phyloP scores from a whole-genome alignment of 306 rosid species.

The Psophocarpus tetragonolobus region DNA sequence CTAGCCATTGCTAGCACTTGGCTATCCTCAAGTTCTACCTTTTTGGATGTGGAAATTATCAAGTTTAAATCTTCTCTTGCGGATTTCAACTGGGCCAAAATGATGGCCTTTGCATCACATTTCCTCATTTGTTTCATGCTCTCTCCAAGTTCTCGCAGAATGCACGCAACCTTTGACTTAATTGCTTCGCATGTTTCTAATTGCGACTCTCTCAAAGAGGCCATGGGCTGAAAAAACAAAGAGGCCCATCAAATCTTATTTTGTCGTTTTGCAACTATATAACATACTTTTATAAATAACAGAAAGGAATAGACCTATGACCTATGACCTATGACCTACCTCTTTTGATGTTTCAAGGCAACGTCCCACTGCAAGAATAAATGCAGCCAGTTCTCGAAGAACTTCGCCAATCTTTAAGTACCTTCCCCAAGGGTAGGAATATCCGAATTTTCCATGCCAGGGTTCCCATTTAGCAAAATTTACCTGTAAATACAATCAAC shows the following conservation, averaged over 20 bases:
- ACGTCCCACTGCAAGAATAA: slow-evolving; percentile 45
- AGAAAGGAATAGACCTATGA: too few species aligned
- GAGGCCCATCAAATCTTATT: not conserved
- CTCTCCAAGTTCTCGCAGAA: slow-evolving; percentile 67
- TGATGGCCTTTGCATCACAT: slow-evolving; percentile 36
- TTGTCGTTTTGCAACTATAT: not conserved
- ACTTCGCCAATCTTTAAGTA: slow-evolving; percentile 72
- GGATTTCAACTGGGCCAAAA: slow-evolving; percentile 52
- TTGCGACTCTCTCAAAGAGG: slow-evolving; percentile 36
- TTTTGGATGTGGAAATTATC: slow-evolving; percentile 36
- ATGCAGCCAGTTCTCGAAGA: slow-evolving; percentile 70
- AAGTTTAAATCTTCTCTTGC: slow-evolving; percentile 48
- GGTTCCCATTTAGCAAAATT: slow-evolving; percentile 98
- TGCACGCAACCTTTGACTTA: slow-evolving; percentile 48
- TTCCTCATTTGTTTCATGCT: slow-evolving; percentile 64
- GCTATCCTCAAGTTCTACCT: slow-evolving; percentile 36
- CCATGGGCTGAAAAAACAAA: slow-evolving; percentile 37
- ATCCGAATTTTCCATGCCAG: slow-evolving; percentile 96
- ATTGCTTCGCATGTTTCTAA: slow-evolving; percentile 53
- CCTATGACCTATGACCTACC: slow-evolving; percentile 50
- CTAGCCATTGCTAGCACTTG: slow-evolving; percentile 55
- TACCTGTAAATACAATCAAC: slow-evolving; percentile 43
- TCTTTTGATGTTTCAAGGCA: slow-evolving; percentile 68
- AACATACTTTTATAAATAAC: not conserved
- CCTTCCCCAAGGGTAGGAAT: slow-evolving; percentile 75